Percentiles rank a stretch among this genome's conserved stretches.
These are phyloP conservation scores for Xylaria sp. DNA, from an alignment of 2,329 filamentous ascomycete species.

Conservation along the genomic window DNA sequence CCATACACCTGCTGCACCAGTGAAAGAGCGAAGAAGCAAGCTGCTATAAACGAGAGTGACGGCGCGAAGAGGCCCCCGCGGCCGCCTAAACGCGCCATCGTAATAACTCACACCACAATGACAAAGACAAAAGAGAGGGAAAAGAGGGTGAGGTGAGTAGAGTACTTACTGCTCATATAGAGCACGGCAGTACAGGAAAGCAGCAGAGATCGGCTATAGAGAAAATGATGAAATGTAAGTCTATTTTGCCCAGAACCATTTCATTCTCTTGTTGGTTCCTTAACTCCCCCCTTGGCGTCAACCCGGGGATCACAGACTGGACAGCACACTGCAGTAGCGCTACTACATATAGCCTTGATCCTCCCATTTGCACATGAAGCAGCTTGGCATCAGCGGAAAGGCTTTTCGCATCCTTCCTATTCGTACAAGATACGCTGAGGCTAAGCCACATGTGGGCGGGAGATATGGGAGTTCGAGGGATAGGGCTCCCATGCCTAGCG, in stretches of 20 bases:
- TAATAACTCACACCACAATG: slow-evolving; percentile 2
- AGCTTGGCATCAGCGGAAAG: slow-evolving; percentile 12
- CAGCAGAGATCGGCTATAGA: no score
- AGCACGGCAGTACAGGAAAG: not conserved
- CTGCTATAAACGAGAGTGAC: not conserved
- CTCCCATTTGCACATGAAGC: slow-evolving; percentile 1
- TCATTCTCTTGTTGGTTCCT: no score
- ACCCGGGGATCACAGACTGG: not conserved
- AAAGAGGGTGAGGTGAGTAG: not conserved
- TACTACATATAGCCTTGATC: slow-evolving; percentile 3
- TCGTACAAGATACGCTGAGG: not conserved
- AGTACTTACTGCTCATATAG: not conserved
- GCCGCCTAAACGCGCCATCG: slow-evolving; percentile 6
- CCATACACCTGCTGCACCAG: slow-evolving; percentile 5
- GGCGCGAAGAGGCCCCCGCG: slow-evolving; percentile 1
- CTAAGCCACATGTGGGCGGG: not conserved
- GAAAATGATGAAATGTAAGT: no score
- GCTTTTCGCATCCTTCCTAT: not conserved
- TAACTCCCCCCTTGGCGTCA: not conserved
- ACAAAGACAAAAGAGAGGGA: no score
- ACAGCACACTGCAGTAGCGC: not conserved
- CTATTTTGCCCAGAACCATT: not conserved
- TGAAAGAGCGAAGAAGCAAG: slow-evolving; percentile 2
- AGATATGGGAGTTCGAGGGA: not conserved
- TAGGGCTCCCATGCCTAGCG: no score